These are phyloP conservation scores for Termitomyces bulborhizus DNA, from an alignment of 768 basidiomycete genomes.

Conservation along the genomic window DNA sequence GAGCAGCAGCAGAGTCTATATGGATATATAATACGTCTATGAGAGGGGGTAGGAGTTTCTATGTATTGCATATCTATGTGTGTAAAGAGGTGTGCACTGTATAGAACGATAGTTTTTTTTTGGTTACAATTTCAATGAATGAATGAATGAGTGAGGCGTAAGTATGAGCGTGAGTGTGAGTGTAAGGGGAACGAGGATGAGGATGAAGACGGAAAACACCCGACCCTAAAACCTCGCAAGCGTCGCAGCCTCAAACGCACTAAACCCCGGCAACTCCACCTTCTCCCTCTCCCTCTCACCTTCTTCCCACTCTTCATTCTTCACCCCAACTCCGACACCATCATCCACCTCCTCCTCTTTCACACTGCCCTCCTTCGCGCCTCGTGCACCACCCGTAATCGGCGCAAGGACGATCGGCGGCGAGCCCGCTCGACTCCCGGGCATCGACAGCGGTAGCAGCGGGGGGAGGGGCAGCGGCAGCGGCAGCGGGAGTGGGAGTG, in stretches of 20 bases:
- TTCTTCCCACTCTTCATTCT: not conserved
- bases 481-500: not conserved
- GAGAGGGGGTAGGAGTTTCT: too few species aligned
- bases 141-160: too few species aligned
- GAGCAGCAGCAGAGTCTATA: too few species aligned
- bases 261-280: conserved; percentile 56
- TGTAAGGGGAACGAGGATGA: too few species aligned
- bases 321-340: not conserved
- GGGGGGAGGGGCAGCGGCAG: not conserved
- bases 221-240: conserved; percentile 11
- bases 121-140: too few species aligned
- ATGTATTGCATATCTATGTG: too few species aligned
- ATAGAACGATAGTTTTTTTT: too few species aligned
- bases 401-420: conserved; percentile 74
- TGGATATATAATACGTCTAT: too few species aligned
- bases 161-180: too few species aligned
- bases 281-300: conserved; percentile 8
- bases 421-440: conserved; percentile 55
- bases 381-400: conserved; percentile 22
- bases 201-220: too few species aligned
- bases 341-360: not conserved
- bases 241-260: conserved; percentile 57
- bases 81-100: too few species aligned
- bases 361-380: not conserved
- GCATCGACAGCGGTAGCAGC: conserved; percentile 43